Conservation (phyloP, 441 rosid genomes). For the Lagerstroemia fauriei region DNA sequence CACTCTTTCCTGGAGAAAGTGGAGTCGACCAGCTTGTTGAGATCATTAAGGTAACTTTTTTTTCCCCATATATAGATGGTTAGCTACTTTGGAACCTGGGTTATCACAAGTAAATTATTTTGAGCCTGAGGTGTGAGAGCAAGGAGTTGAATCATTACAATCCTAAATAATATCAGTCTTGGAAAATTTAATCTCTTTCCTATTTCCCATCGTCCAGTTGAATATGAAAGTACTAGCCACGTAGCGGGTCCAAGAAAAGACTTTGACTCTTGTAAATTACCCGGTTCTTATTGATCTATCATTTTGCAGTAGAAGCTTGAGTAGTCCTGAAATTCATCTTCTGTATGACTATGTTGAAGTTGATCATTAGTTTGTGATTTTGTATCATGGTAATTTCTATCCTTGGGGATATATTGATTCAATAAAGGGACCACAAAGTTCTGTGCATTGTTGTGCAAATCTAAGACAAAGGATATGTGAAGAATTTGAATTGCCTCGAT, state of each 20-base stretch:
- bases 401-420: not conserved
- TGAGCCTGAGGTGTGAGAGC: not conserved
- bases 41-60: conserved; percentile 77
- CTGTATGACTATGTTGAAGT: too few species aligned
- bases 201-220: not conserved
- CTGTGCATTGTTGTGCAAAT: not conserved
- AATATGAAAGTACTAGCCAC: not conserved
- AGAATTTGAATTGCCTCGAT: not conserved
- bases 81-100: not conserved
- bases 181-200: not conserved
- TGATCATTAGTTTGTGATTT: not conserved
- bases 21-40: conserved; percentile 98
- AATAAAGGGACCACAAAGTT: not conserved
- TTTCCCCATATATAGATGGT: not conserved
- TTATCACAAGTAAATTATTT: not conserved
- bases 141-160: not conserved
- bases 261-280: not conserved
- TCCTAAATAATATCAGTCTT: not conserved
- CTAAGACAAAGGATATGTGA: not conserved
- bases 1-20: conserved; percentile 97
- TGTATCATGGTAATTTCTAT: too few species aligned
- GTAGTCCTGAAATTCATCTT: not conserved
- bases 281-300: not conserved
- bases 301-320: not conserved
- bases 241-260: not conserved